Evolutionary conservation across 768 basidiomycete species (phyloP).

Genomic region (Mycena indigotica): DNA sequence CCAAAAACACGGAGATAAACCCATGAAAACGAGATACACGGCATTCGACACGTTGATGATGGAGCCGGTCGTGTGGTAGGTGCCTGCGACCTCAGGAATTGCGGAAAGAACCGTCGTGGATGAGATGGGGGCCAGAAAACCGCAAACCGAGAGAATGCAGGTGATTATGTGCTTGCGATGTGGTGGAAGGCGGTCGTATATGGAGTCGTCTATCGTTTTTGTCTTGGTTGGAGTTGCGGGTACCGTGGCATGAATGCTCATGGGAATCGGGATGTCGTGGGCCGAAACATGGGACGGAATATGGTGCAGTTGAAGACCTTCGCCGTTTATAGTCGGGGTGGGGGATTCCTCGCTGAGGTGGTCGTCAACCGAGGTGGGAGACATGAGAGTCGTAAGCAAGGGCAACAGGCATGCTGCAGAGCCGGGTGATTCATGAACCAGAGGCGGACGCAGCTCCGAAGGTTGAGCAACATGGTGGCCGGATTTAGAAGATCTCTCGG

Average conservation of each 20-base stretch:
- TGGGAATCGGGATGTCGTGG: background rate
- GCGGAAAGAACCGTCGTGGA: conserved; percentile 21
- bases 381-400: conserved; percentile 3
- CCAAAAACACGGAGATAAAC: conserved; percentile 21
- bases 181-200: conserved; percentile 19
- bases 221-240: background rate
- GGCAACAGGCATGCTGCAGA: background rate
- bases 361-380: background rate
- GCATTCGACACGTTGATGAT: conserved; percentile 20
- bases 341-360: background rate
- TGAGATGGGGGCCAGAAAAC: conserved; percentile 19
- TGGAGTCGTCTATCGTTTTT: conserved; percentile 13
- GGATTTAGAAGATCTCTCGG: too few relatives aligned
- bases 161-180: conserved; percentile 19
- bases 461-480: too few relatives aligned
- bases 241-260: background rate
- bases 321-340: background rate
- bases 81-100: conserved; percentile 21
- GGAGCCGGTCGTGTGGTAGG: conserved; percentile 17
- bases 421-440: conserved; percentile 1
- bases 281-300: conserved; percentile 1
- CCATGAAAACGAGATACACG: conserved; percentile 22
- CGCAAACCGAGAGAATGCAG: conserved; percentile 15
- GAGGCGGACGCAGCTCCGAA: background rate
- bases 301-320: background rate